Evolutionary conservation across 31 red algal species (phyloP).

Genomic region (Bonnemaisonia californica): DNA sequence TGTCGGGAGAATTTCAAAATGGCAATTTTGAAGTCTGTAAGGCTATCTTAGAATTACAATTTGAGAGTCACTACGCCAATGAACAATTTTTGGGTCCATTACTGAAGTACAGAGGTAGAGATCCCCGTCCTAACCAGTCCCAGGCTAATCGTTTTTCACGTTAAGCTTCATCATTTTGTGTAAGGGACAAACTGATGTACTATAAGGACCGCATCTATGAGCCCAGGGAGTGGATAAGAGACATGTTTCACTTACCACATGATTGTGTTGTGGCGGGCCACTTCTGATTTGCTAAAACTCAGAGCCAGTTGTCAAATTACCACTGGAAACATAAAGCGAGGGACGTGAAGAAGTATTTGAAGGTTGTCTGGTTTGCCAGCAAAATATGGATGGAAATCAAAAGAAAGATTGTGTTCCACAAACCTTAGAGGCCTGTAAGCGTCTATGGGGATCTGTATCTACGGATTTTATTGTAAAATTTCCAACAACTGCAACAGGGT

Average conservation of each 20-base stretch:
- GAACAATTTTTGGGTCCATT: background rate
- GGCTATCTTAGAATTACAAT: background rate
- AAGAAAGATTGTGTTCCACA: background rate
- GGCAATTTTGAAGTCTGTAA: background rate
- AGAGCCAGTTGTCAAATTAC: background rate
- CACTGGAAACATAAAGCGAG: slow-evolving; percentile 35
- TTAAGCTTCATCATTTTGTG: background rate
- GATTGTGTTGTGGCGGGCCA: slow-evolving; percentile 11
- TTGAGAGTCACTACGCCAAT: background rate
- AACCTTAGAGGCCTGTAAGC: background rate
- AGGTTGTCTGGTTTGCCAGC: slow-evolving; percentile 26
- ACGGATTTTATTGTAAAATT: too few species aligned
- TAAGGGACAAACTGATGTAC: background rate
- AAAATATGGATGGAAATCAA: background rate
- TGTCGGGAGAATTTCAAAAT: background rate
- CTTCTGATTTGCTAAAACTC: slow-evolving; percentile 31
- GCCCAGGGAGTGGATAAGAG: background rate
- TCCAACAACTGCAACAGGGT: too few species aligned
- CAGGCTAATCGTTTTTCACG: background rate
- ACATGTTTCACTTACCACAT: slow-evolving; percentile 9
- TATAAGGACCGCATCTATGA: slow-evolving; percentile 7
- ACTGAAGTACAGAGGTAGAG: too few species aligned
- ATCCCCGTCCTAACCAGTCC: background rate
- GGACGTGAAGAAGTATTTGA: slow-evolving; percentile 21
- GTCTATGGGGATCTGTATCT: background rate